Base-by-base conservation (phyloP, 2,329 filamentous ascomycete genomes). In the Phaeosphaeria sp. region DNA sequence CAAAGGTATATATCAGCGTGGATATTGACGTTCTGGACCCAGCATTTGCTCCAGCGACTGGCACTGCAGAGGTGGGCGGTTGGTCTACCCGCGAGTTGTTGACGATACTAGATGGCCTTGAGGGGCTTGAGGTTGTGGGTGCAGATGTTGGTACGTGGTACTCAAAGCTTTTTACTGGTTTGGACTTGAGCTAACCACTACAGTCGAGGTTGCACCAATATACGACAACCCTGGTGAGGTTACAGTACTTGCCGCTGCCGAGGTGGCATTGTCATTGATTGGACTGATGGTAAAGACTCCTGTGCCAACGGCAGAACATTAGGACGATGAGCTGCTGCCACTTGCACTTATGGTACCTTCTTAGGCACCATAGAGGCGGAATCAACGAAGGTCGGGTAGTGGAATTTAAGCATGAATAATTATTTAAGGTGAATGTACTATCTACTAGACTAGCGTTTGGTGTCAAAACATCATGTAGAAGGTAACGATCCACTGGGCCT, bases 191-290 rank as follows among this genome's bases (percentile, higher is more conserved):
- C 13, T 17, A 7, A 18, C 21, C 21, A 21, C 15, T 18, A 20
- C 46, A 81, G 85, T 88, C 33, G 86, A 88, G 68, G 85, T 88
- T 25, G 83, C 85, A 23, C 86, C 86, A 1, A 81, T 85, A 2
- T 88, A 88, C 68, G 86, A 88, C 65, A 87, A 85, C 36, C 78
- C 83, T 56, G 86, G 85, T 0, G 85, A 88, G 72, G 80, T 83
- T 18, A 87, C 86, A 0, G 82, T 79, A 1, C 71, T 86, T 25
- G 83, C 83, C 15, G 84, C 83, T n/a, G 82, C 83, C 4, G 83
- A 85, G 63, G 79, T 86, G 6, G 83, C 81, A 0, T 77, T 81
- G 50, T 84, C 82, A 7, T 64, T 86, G 44, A 72, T 85, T 22
- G 72, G 72, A 2, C 59, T 85, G 30, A 84, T 83, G 77, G 80